Evolutionary conservation across 2,329 filamentous ascomycete species (phyloP), one percentile per base, ranked within the genome.

Genomic region (Byssoonygena ceratinophila): DNA sequence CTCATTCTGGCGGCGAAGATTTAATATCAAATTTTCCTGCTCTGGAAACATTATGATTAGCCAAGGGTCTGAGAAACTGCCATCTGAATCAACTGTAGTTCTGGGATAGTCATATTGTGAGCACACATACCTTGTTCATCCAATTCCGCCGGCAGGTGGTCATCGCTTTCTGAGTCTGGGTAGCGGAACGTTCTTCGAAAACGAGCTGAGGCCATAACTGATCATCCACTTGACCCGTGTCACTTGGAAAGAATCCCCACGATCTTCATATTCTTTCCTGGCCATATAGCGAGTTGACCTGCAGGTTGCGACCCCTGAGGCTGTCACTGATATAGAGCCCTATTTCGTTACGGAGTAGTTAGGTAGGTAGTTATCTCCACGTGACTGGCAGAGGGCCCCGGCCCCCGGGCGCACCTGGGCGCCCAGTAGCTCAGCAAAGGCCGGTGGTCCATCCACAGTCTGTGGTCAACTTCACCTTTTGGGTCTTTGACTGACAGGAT

Each of bases 181-280:
- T 91, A 92, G 55, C 78, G 79, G 69, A 94, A 92, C 7, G 85
- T 84, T 61, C 79, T 84, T 62, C 89, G 83, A 41, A 92, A 73
- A 57, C 85, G 82, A 49, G 85, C 73, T 37, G 77, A 46, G n/a
- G 54, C 32, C 57, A 56, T 58, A 12, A 4, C 11, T 45, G n/a
- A n/a, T n/a, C n/a, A 16, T 12, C 12, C n/a, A 14, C 27, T 32
- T 22, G 22, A 7, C 27, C n/a, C 1, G 20, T 8, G 7, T 22
- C 14, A 2, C 16, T 29, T 16, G 11, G 4, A 27, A 27, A 5
- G 22, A 16, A 16, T 16, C 11, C n/a, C 14, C 18, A n/a, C 9
- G 22, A 23, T 25, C 5, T 43, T 23, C 22, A 12, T n/a, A 11
- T n/a, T n/a, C n/a, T n/a, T n/a, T n/a, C n/a, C n/a, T n/a, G n/a